A percentile compares a stretch with the other conserved stretches of the same genome.
Conservation (phyloP, 2,329 filamentous ascomycete species). For the Colletotrichum orbiculare region DNA sequence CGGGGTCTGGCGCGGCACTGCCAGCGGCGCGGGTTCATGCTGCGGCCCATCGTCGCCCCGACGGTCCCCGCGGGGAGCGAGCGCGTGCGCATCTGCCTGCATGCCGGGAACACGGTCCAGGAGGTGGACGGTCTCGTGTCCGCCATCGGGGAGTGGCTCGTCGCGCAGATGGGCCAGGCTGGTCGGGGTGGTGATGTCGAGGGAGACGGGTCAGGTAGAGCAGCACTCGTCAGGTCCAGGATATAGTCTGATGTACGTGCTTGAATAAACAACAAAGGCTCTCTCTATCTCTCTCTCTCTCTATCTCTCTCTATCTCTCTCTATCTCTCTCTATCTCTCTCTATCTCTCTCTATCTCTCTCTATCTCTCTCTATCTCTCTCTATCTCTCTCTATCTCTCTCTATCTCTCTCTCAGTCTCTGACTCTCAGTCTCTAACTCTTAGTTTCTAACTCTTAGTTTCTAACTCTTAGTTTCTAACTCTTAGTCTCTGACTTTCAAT, state of each 20-base stretch:
- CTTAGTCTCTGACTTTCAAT: not conserved
- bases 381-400: no score
- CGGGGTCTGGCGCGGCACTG: slow-evolving; percentile 69
- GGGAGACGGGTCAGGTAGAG: not conserved
- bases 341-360: no score
- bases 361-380: no score
- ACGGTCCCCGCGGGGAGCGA: slow-evolving; percentile 74
- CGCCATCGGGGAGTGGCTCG: slow-evolving; percentile 60
- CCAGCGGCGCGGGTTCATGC: slow-evolving; percentile 67
- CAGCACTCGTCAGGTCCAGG: not conserved
- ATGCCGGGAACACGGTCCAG: slow-evolving; percentile 70
- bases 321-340: no score
- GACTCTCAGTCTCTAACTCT: no score
- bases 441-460: no score
- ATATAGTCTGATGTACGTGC: no score
- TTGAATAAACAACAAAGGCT: no score
- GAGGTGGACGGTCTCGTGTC: slow-evolving; percentile 66
- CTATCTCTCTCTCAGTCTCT: no score
- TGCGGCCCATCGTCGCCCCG: slow-evolving; percentile 74
- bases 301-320: no score
- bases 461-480: no score
- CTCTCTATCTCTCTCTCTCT: no score
- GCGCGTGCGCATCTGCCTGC: slow-evolving; percentile 74
- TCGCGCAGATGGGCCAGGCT: slow-evolving; percentile 2
- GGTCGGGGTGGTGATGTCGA: not conserved